A percentile compares a stretch with the other conserved stretches of the same genome.
Conservation (phyloP, 169 alveolate species). For the Plasmodium ovale region DNA sequence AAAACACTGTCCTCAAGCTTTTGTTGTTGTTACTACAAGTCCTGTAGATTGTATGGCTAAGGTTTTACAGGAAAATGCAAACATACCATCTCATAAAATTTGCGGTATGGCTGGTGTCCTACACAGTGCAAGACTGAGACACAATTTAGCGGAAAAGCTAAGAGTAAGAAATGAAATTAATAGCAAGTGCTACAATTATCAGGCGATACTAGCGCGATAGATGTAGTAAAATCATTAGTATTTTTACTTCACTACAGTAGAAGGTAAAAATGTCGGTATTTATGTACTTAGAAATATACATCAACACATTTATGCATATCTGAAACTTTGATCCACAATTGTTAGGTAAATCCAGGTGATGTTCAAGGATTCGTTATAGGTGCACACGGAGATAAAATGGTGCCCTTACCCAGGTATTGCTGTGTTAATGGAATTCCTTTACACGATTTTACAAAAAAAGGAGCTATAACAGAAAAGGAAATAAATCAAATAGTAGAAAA, state of each 20-base stretch:
- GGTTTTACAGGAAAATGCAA: slow-evolving; percentile 79
- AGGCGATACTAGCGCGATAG: no score
- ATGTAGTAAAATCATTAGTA: no score
- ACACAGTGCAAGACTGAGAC: slow-evolving; percentile 84
- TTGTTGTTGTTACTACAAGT: slow-evolving; percentile 84
- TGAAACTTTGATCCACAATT: no score
- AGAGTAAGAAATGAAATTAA: slow-evolving; percentile 16
- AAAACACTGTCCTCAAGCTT: slow-evolving; percentile 85
- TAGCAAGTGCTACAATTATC: no score
- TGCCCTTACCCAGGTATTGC: slow-evolving; percentile 82
- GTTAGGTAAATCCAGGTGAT: slow-evolving; percentile 80
- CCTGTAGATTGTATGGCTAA: slow-evolving; percentile 85
- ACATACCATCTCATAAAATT: slow-evolving; percentile 83
- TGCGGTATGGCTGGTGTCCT: slow-evolving; percentile 86
- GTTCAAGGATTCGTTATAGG: slow-evolving; percentile 88
- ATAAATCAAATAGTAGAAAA: slow-evolving; percentile 81
- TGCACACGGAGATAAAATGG: slow-evolving; percentile 86
- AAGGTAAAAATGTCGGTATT: neutral
- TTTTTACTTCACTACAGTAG: no score
- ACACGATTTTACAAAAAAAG: slow-evolving; percentile 79
- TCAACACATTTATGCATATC: neutral
- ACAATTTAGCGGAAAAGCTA: slow-evolving; percentile 79
- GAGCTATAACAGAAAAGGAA: slow-evolving; percentile 79
- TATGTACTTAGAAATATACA: slow-evolving; percentile 12
- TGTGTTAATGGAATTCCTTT: slow-evolving; percentile 86